Conservation (phyloP, 257 asterid species). For the Solanum tacnaense region DNA sequence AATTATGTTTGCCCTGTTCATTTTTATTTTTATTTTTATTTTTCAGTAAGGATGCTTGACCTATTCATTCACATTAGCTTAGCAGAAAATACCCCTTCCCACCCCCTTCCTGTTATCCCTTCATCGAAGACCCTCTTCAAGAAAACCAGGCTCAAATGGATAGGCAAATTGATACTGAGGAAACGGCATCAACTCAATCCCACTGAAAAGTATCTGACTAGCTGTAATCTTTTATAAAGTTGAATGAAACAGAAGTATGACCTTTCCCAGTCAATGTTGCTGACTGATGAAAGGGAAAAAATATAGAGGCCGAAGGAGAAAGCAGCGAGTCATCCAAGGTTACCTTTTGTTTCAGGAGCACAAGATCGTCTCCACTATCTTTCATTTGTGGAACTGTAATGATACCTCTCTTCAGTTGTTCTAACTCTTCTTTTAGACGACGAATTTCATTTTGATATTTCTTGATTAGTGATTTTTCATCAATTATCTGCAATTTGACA, state of each 20-base stretch:
- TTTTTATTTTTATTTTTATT: background rate
- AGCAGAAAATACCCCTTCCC: background rate
- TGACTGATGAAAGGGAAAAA: background rate
- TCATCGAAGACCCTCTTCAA: background rate
- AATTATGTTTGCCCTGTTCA: background rate
- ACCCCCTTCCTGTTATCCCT: background rate
- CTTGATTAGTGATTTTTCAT: conserved; percentile 93
- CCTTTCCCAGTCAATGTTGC: background rate
- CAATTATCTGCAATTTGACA: conserved; percentile 71
- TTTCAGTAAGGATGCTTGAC: background rate
- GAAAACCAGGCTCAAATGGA: background rate
- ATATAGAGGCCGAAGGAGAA: background rate
- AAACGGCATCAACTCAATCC: background rate
- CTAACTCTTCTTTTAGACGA: conserved; percentile 86
- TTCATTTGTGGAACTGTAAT: conserved; percentile 54
- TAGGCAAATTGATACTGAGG: background rate
- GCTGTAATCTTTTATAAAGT: background rate
- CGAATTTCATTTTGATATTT: conserved; percentile 96
- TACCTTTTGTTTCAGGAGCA: conserved; percentile 95
- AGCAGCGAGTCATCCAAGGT: background rate
- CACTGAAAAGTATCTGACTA: background rate
- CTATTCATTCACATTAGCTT: background rate
- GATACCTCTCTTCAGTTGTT: conserved; percentile 86
- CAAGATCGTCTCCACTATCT: conserved; percentile 60
- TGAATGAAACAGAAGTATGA: background rate